Percentiles rank a stretch among this genome's conserved stretches.
phyloP scores from a whole-genome alignment of 164 flowering plant genomes.

The Litsea cubeba region DNA sequence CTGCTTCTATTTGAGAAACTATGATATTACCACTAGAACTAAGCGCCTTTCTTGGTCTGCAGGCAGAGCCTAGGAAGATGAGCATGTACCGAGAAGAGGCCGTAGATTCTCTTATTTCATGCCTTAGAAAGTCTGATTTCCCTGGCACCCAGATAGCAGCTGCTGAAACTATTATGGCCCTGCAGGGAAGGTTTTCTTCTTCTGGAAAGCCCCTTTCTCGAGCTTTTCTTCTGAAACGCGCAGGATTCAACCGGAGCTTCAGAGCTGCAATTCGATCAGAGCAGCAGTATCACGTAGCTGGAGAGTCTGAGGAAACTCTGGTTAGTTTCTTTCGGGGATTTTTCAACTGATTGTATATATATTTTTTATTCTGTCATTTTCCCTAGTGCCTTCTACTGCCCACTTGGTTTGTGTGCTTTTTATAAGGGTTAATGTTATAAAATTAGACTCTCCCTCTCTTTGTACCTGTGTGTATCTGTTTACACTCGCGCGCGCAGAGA shows the following conservation, averaged over 20 bases:
- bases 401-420: not conserved
- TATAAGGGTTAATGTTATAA: not conserved
- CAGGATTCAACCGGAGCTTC: conserved; percentile 46
- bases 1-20: not conserved
- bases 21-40: not conserved
- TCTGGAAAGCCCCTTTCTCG: conserved; percentile 62
- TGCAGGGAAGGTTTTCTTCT: conserved; percentile 72
- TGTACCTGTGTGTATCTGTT: too few relatives aligned
- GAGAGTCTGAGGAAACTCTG: conserved; percentile 32
- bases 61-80: conserved; percentile 80
- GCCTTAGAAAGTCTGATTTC: conserved; percentile 53
- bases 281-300: conserved; percentile 23
- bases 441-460: not conserved
- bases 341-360: not conserved
- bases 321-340: conserved; percentile 26
- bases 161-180: conserved; percentile 57
- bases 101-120: conserved; percentile 59
- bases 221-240: conserved; percentile 59
- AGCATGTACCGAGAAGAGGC: conserved; percentile 87
- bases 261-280: conserved; percentile 34
- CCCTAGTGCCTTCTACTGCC: not conserved
- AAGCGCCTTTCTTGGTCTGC: conserved; percentile 8
- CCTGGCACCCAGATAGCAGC: conserved; percentile 60
- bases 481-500: too few relatives aligned
- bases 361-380: not conserved